Percentiles rank a stretch among this genome's conserved stretches.
phyloP scores from a whole-genome alignment of 441 rosid genomes.

The Euphorbia celastroides region DNA sequence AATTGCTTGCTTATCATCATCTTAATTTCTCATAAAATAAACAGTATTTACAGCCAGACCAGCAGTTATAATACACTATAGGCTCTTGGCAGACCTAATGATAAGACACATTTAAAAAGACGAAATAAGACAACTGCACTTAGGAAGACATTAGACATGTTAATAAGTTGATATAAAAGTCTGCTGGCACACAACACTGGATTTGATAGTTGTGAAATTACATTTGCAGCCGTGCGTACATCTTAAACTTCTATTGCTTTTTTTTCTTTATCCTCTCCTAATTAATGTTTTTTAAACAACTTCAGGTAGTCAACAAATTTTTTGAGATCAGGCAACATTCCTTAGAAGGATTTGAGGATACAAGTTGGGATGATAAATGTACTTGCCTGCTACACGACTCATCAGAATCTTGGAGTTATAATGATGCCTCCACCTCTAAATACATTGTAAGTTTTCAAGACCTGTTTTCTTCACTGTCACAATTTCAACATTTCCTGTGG shows the following conservation, averaged over 20 bases:
- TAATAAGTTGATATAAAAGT: too few relatives aligned
- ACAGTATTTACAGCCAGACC: not conserved
- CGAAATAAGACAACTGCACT: too few relatives aligned
- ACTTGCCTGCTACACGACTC: constrained; percentile 62
- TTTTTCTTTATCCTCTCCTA: not conserved
- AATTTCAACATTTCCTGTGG: too few relatives aligned
- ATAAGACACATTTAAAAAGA: too few relatives aligned
- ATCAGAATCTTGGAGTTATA: constrained; percentile 69
- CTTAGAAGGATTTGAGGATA: constrained; percentile 39
- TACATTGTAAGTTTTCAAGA: constrained; percentile 63
- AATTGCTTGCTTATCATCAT: too few relatives aligned
- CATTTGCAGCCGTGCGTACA: too few relatives aligned
- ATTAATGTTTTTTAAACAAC: constrained; percentile 6
- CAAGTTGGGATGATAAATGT: constrained; percentile 66
- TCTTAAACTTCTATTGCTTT: not conserved
- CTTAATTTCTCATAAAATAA: too few relatives aligned
- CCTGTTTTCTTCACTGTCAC: too few relatives aligned
- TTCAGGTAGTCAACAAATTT: constrained; percentile 71
- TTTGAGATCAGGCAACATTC: constrained; percentile 59
- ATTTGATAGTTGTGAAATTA: not conserved
- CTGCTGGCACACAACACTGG: not conserved
- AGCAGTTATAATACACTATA: not conserved
- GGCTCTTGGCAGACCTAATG: not conserved
- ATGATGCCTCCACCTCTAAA: constrained; percentile 71
- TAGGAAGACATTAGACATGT: too few relatives aligned